phyloP scores from a whole-genome alignment of 1,139 yeast genomes.

The Candida smagusa region DNA sequence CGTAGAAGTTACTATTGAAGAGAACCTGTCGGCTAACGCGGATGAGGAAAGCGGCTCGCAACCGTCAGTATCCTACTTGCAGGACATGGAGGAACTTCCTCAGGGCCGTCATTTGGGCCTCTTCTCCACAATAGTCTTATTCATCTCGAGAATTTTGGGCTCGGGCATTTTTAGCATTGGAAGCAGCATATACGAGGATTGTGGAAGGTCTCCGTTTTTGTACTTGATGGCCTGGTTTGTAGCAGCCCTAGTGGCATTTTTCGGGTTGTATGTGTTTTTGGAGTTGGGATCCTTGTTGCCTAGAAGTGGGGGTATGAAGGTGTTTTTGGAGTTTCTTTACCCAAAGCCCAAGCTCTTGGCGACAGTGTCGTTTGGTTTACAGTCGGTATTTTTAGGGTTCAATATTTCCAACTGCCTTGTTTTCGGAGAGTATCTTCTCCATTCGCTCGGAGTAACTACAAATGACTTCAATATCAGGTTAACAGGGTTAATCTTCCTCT shows the following conservation, averaged over 20 bases:
- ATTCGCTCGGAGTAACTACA: slow-evolving; percentile 41
- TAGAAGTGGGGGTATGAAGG: slow-evolving; percentile 72
- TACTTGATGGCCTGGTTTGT: slow-evolving; percentile 61
- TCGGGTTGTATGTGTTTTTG: slow-evolving; percentile 62
- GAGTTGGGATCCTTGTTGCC: slow-evolving; percentile 72
- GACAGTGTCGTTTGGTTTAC: slow-evolving; percentile 56
- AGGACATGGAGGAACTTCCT: slow-evolving; percentile 54
- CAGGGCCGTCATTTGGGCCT: slow-evolving; percentile 74
- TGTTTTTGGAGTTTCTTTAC: slow-evolving; percentile 64
- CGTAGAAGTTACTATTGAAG: slow-evolving; percentile 1
- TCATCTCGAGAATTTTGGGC: slow-evolving; percentile 69
- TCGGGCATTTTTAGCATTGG: slow-evolving; percentile 77
- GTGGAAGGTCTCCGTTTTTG: slow-evolving; percentile 61
- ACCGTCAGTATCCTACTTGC: slow-evolving; percentile 15
- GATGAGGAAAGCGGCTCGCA: too few species aligned
- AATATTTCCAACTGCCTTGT: slow-evolving; percentile 63
- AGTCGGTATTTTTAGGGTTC: slow-evolving; percentile 61
- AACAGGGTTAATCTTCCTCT: slow-evolving; percentile 43
- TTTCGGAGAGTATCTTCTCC: slow-evolving; percentile 65
- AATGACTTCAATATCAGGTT: slow-evolving; percentile 39
- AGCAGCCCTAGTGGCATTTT: slow-evolving; percentile 59
- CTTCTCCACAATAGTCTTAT: slow-evolving; percentile 60
- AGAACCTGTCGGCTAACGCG: background rate
- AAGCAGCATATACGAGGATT: slow-evolving; percentile 60
- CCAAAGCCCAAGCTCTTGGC: slow-evolving; percentile 56